These are phyloP conservation scores for Stephanodiscus triporus DNA, from an alignment of 108 stramenopile genomes.

Conservation along the genomic window DNA sequence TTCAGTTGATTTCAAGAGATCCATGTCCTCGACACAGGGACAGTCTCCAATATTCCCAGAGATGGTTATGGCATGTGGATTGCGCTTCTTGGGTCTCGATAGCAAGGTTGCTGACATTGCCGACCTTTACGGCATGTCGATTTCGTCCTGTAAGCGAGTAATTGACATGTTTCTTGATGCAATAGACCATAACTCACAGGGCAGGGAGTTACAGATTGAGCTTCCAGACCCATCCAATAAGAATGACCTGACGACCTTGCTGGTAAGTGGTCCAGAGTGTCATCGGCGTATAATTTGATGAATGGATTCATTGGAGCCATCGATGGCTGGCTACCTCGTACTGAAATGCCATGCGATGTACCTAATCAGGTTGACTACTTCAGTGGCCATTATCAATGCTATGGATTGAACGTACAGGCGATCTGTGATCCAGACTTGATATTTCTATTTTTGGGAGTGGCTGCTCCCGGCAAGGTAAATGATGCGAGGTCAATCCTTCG, in stretches of 20 bases:
- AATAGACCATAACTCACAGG: conserved; percentile 15
- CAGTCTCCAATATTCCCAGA: conserved; percentile 29
- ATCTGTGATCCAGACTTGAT: conserved; percentile 24
- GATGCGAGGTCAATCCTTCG: conserved; percentile 6
- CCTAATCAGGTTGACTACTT: conserved; percentile 20
- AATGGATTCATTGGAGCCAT: conserved; percentile 16
- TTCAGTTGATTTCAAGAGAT: conserved; percentile 12
- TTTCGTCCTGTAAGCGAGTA: conserved; percentile 3
- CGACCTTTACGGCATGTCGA: conserved; percentile 17
- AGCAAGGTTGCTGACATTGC: not conserved
- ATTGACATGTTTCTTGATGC: conserved; percentile 23
- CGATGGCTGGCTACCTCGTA: conserved; percentile 24
- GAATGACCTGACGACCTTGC: conserved; percentile 4
- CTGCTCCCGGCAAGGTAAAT: conserved; percentile 21
- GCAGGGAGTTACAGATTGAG: not conserved
- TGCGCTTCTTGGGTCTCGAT: conserved; percentile 6
- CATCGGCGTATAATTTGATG: conserved; percentile 11
- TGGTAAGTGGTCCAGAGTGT: conserved; percentile 10
- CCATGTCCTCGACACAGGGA: conserved; percentile 19
- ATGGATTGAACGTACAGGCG: conserved; percentile 21
- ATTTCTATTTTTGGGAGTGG: conserved; percentile 17
- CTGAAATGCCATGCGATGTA: conserved; percentile 14
- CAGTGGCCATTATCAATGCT: conserved; percentile 28
- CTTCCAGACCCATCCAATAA: conserved; percentile 28
- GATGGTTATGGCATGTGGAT: conserved; percentile 17